Conservation (phyloP, 306 rosid species). For the Cotoneaster glaucophyllus region DNA sequence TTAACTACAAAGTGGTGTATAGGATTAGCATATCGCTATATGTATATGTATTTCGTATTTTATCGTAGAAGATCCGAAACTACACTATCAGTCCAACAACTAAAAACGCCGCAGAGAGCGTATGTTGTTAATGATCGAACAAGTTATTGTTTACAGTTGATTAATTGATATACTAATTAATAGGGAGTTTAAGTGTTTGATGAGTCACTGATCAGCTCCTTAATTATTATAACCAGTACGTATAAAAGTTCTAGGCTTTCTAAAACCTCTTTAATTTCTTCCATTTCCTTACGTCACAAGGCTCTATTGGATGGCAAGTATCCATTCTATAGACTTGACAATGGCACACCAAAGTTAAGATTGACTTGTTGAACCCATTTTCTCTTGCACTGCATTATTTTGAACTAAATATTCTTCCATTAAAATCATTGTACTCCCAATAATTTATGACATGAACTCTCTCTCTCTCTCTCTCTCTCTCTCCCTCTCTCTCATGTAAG, state of each 20-base stretch:
- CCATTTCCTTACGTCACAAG: conserved; percentile 23
- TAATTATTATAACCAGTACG: neutral
- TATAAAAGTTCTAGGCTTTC: conserved; percentile 8
- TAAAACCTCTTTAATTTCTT: conserved; percentile 6
- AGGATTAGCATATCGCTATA: neutral
- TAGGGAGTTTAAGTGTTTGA: conserved; percentile 34
- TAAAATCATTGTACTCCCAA: conserved; percentile 49
- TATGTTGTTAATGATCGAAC: conserved; percentile 11
- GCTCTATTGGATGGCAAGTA: conserved; percentile 9
- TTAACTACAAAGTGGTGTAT: neutral
- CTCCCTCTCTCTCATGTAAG: conserved; percentile 45
- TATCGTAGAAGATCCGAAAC: neutral
- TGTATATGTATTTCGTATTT: neutral
- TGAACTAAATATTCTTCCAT: conserved; percentile 39
- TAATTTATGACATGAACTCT: conserved; percentile 26
- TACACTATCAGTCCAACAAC: neutral
- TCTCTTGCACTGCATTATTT: conserved; percentile 29
- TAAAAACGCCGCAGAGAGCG: conserved; percentile 22
- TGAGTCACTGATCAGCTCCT: conserved; percentile 48
- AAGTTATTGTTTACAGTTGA: conserved; percentile 2
- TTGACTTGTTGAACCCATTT: conserved; percentile 39
- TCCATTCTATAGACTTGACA: conserved; percentile 23
- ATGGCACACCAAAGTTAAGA: conserved; percentile 32
- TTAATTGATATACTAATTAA: too few species aligned
- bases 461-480: conserved; percentile 26